Evolutionary conservation across 306 rosid species (phyloP).

Genomic region (Inga laurina): DNA sequence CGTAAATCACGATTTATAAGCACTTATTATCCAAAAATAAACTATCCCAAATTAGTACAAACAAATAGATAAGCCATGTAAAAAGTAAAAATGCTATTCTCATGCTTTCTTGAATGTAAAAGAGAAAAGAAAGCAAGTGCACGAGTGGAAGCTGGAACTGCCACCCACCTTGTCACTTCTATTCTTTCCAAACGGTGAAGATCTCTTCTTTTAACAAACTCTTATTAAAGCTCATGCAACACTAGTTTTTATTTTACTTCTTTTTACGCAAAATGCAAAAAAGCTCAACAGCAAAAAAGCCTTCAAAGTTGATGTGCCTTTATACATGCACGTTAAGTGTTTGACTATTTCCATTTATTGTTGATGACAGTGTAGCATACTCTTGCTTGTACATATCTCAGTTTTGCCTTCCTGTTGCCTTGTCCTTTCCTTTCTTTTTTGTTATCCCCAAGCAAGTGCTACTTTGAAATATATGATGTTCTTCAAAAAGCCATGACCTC

Average conservation of each 20-base stretch:
- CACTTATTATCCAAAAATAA: too few relatives aligned
- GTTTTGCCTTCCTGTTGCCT: conserved; percentile 39
- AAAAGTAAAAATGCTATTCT: not conserved
- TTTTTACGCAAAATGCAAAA: conserved; percentile 45
- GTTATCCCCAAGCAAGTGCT: conserved; percentile 36
- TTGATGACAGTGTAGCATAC: conserved; percentile 23
- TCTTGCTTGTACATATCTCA: conserved; percentile 32
- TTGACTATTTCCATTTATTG: conserved; percentile 33
- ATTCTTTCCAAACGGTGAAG: conserved; percentile 41
- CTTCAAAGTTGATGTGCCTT: conserved; percentile 46
- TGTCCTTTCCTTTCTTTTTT: conserved; percentile 37
- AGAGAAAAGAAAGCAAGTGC: conserved; percentile 31
- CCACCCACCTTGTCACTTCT: conserved; percentile 38
- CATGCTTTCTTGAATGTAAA: conserved; percentile 16
- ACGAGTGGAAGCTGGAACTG: conserved; percentile 42
- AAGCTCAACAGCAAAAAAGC: conserved; percentile 41
- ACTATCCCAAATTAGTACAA: too few relatives aligned
- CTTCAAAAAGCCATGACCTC: conserved; percentile 54
- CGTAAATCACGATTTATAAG: too few relatives aligned
- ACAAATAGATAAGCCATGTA: not conserved
- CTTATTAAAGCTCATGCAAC: conserved; percentile 17
- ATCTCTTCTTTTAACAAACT: conserved; percentile 28
- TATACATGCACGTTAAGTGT: conserved; percentile 35
- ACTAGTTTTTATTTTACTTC: conserved; percentile 30
- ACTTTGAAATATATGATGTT: conserved; percentile 44